These are phyloP conservation scores for Russula griseocarnosa DNA, from an alignment of 768 basidiomycete species.

Conservation along the genomic window DNA sequence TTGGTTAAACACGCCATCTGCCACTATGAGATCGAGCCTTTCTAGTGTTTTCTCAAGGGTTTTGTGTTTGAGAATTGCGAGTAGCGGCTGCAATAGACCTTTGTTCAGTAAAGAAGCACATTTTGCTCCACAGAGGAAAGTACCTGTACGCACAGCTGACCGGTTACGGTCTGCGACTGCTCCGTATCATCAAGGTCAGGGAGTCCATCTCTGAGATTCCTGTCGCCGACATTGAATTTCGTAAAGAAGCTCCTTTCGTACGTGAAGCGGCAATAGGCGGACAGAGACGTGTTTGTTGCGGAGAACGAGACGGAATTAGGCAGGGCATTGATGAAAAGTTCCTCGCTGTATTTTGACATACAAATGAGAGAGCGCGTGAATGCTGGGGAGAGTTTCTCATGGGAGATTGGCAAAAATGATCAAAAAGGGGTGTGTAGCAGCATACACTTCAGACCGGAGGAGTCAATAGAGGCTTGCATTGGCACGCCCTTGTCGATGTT, in stretches of 20 bases:
- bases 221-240: conserved; percentile 48
- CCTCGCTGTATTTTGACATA: conserved; percentile 79
- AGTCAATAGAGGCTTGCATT: conserved; percentile 70
- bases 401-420: conserved; percentile 2
- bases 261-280: conserved; percentile 78
- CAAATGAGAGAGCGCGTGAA: conserved; percentile 73
- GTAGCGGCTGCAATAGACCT: conserved; percentile 45
- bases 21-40: conserved; percentile 66
- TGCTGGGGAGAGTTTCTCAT: conserved; percentile 41
- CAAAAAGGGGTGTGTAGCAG: conserved; percentile 12
- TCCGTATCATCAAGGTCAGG: conserved; percentile 35
- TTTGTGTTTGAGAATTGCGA: conserved; percentile 70
- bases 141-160: conserved; percentile 71
- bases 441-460: conserved; percentile 50
- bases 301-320: conserved; percentile 59
- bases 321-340: conserved; percentile 65
- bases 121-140: conserved; percentile 12
- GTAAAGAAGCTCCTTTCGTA: conserved; percentile 67
- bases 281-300: conserved; percentile 73
- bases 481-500: neutral
- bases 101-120: conserved; percentile 29
- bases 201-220: conserved; percentile 23
- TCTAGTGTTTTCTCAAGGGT: conserved; percentile 76
- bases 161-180: conserved; percentile 46
- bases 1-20: conserved; percentile 46